These are phyloP conservation scores for Drechslerella coelobrocha DNA, from an alignment of 2,329 filamentous ascomycete species.

Conservation along the genomic window DNA sequence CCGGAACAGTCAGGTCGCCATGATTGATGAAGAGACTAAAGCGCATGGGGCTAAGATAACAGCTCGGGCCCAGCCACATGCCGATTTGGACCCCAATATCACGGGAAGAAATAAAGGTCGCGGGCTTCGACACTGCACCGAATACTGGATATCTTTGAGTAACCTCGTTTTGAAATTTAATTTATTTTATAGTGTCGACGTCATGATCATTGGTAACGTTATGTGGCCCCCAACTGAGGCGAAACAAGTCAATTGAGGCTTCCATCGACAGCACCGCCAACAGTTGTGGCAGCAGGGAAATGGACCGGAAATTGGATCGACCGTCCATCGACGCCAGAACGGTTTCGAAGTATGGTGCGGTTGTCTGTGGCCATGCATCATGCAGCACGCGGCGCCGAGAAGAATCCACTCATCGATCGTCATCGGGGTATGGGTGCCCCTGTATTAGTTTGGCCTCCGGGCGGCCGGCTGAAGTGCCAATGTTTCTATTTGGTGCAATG, in stretches of 20 bases:
- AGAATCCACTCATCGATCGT: background rate
- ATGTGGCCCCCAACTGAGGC: background rate
- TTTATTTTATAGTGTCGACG: background rate
- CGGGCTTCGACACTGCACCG: too few relatives aligned
- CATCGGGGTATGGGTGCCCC: background rate
- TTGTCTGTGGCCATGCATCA: background rate
- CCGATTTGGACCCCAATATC: background rate
- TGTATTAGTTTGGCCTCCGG: too few relatives aligned
- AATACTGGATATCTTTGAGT: too few relatives aligned
- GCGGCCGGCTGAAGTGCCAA: too few relatives aligned
- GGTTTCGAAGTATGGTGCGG: background rate
- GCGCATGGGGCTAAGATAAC: background rate
- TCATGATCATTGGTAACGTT: too few relatives aligned
- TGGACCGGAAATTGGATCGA: slow-evolving; percentile 3
- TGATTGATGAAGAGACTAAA: background rate
- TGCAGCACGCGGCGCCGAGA: background rate
- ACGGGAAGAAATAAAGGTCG: background rate
- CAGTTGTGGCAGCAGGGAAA: background rate
- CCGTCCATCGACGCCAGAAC: background rate
- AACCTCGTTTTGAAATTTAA: background rate
- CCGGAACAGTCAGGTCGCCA: background rate
- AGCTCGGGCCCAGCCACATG: background rate
- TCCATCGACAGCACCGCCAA: background rate
- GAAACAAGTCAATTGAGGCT: background rate
- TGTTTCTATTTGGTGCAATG: too few relatives aligned